A percentile compares a stretch with the other conserved stretches of the same genome.
phyloP scores from a whole-genome alignment of 306 rosid species.

The Heteromeles arbutifolia region DNA sequence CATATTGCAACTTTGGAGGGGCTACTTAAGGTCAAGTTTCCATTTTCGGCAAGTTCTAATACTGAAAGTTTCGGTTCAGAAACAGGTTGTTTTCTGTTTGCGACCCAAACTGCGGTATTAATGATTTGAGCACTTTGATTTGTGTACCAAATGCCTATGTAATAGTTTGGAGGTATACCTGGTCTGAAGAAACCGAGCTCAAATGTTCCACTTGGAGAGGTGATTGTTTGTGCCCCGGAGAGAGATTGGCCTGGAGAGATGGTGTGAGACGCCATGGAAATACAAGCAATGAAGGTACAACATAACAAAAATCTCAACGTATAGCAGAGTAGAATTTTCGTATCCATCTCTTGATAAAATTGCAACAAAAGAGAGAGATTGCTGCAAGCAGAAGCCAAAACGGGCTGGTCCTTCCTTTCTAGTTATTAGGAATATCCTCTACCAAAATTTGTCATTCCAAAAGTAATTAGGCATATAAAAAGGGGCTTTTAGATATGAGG shows the following conservation, averaged over 20 bases:
- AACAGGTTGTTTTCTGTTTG: not conserved
- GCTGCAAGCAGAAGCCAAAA: too few species aligned
- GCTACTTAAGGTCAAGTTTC: not conserved
- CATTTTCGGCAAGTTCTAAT: not conserved
- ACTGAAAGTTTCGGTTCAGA: slow-evolving; percentile 5
- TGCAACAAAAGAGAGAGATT: too few species aligned
- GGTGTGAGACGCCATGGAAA: not conserved
- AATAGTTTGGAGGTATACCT: too few species aligned
- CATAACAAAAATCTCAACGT: not conserved
- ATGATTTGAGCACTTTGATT: too few species aligned
- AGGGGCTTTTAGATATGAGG: too few species aligned
- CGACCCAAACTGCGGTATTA: too few species aligned
- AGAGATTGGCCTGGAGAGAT: not conserved
- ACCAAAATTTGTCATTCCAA: too few species aligned
- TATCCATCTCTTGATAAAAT: not conserved
- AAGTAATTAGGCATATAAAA: too few species aligned
- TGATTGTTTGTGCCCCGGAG: not conserved
- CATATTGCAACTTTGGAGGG: not conserved
- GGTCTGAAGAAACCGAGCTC: not conserved
- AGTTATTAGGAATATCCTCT: too few species aligned
- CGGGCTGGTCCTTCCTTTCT: too few species aligned
- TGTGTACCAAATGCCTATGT: too few species aligned
- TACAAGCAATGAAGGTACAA: not conserved
- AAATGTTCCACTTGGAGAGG: not conserved
- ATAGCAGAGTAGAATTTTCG: not conserved